Conservation (phyloP, 768 basidiomycete genomes). For the Pleurotus giganteus region DNA sequence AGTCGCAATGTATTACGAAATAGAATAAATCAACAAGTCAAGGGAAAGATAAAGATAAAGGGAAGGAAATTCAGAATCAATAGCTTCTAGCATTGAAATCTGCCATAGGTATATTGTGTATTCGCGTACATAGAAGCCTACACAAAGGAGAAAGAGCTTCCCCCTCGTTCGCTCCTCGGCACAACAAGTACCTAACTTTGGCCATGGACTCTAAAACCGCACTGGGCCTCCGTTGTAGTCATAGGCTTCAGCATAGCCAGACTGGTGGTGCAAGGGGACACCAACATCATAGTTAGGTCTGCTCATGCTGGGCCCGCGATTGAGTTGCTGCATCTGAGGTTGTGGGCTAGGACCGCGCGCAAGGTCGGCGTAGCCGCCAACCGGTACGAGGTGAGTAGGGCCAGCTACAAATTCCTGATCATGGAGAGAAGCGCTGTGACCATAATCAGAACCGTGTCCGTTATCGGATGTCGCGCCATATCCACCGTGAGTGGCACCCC, state of each 20-base stretch:
- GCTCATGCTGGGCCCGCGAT: conserved; percentile 45
- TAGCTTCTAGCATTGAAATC: neutral
- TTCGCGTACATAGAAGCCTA: conserved; percentile 1
- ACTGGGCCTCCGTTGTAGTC: conserved; percentile 24
- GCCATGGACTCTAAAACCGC: neutral
- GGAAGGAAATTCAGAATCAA: neutral
- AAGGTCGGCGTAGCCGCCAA: conserved; percentile 82
- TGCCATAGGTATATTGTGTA: conserved; percentile 3
- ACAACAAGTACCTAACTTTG: conserved; percentile 1
- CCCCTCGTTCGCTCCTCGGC: neutral
- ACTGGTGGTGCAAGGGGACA: conserved; percentile 63
- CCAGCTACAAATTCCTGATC: conserved; percentile 80
- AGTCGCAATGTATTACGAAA: neutral
- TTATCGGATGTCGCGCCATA: conserved; percentile 28
- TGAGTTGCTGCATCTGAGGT: conserved; percentile 60
- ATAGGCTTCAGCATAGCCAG: conserved; percentile 34
- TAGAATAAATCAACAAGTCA: neutral
- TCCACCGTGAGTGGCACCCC: conserved; percentile 21
- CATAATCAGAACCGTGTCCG: conserved; percentile 26
- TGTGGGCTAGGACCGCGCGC: conserved; percentile 73
- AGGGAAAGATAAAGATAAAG: neutral
- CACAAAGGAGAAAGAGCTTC: neutral
- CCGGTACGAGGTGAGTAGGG: conserved; percentile 52
- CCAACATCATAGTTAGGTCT: conserved; percentile 48
- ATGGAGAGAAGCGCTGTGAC: conserved; percentile 31